Base-by-base conservation (phyloP, 176 grass and related monocot species). In the Stipa capillata region DNA sequence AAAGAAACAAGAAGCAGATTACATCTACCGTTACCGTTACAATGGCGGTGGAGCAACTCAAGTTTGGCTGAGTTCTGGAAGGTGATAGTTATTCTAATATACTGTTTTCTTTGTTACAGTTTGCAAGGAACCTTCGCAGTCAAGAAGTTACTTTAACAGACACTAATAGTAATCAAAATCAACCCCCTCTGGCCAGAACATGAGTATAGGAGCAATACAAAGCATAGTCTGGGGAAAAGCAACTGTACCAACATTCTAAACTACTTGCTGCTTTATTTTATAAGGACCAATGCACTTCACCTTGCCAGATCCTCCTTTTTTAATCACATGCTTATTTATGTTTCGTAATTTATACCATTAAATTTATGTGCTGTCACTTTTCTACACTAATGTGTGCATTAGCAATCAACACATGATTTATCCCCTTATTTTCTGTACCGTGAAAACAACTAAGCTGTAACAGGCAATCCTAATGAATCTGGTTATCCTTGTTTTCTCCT, bases 61-160 rank as follows among this genome's bases (percentile, higher is more conserved):
- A 88, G 96, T 95, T 91, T 99, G 96, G 96, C 81, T 99, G 73
- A 95, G 96, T 91, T 99, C 96, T 81, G 92, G 96, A 85, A 95
- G 96, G 96, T 95, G 86, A 86, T 66, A 48, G n/a, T 81, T 79
- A 16, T 82, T 66, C 33, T 80, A 74, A 75, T 28, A 23, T 32
- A 14, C 55, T 77, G n/a, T 18, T 80, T 53, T 84, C n/a, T 33
- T 80, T 37, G 17, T 60, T 77, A 73, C 14, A 24, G 45, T 40
- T 56, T 74, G 23, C 29, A 59, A 54, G 37, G 40, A 65, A 84
- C 39, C 59, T 66, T 64, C 8, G 24, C 8, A 25, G 32, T 25
- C 53, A 42, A 80, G 76, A 84, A 79, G 15, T 16, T n/a, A 27
- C 50, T 79, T 84, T 16, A 34, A 3, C 16, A n/a, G n/a, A 7